A percentile compares a stretch with the other conserved stretches of the same genome.
Evolutionary conservation across 2,329 filamentous ascomycete genomes (phyloP).

Genomic region (Aspergillus novofumigatus): DNA sequence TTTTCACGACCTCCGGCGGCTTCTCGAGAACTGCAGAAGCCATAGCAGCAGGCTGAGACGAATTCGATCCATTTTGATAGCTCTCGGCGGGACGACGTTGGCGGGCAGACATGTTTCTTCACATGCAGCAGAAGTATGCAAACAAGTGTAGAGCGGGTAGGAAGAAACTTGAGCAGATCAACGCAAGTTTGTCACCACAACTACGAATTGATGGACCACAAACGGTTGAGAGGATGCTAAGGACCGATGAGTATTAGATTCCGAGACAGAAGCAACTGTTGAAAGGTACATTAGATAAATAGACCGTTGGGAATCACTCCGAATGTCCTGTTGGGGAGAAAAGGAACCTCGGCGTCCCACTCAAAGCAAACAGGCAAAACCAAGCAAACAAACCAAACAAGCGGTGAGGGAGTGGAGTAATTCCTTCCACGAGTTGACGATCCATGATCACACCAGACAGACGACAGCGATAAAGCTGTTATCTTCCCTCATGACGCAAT

Average conservation of each 20-base stretch:
- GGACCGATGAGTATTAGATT: not conserved
- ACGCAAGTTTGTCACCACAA: not conserved
- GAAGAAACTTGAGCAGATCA: constrained; percentile 3
- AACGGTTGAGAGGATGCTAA: not conserved
- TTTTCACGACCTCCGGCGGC: constrained; percentile 27
- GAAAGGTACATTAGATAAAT: not conserved
- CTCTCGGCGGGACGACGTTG: constrained; percentile 27
- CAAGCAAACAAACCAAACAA: constrained; percentile 28
- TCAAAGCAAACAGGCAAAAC: constrained; percentile 19
- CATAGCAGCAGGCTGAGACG: constrained; percentile 21
- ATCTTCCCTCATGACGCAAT: constrained; percentile 2
- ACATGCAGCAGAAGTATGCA: constrained; percentile 19
- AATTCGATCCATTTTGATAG: constrained; percentile 16
- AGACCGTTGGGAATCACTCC: constrained; percentile 4
- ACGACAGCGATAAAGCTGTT: not conserved
- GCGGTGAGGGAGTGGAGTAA: not conserved
- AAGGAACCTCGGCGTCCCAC: not conserved
- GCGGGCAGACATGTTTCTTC: constrained; percentile 25
- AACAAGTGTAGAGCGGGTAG: constrained; percentile 1
- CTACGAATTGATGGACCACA: not conserved
- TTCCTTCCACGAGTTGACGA: not conserved
- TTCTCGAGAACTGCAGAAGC: constrained; percentile 24
- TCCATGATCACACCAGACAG: not conserved
- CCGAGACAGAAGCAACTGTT: not conserved
- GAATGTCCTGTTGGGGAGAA: not conserved